Percentiles rank a stretch among this genome's conserved stretches.
Evolutionary conservation across 2,329 filamentous ascomycete species (phyloP).

Genomic region (Davidsoniella australis): DNA sequence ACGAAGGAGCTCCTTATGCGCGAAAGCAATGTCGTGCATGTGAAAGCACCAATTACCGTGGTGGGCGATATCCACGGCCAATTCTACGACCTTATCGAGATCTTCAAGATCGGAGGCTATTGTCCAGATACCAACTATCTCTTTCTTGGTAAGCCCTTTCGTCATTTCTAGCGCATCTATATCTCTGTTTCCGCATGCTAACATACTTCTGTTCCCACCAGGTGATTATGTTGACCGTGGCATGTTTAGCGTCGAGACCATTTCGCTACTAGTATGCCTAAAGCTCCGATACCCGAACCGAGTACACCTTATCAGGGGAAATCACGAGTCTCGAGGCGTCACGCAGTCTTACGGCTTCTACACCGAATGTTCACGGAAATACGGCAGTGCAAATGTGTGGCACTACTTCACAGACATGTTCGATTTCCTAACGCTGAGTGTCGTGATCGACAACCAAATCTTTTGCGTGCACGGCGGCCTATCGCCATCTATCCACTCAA

Average conservation of each 20-base stretch:
- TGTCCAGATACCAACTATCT: constrained; percentile 98
- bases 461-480: constrained; percentile 95
- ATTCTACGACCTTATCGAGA: constrained; percentile 98
- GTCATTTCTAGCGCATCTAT: neutral
- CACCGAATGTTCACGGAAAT: constrained; percentile 93
- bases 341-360: constrained; percentile 99
- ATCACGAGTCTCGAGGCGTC: constrained; percentile 93
- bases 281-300: constrained; percentile 93
- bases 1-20: constrained; percentile 98
- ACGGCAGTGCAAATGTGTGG: constrained; percentile 97
- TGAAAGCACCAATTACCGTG: constrained; percentile 85
- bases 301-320: constrained; percentile 90
- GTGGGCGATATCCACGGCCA: constrained; percentile 98
- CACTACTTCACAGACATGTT: constrained; percentile 99
- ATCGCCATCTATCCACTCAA: constrained; percentile 84
- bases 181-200: neutral
- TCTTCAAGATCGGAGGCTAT: constrained; percentile 94
- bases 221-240: constrained; percentile 97
- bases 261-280: constrained; percentile 89
- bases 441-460: constrained; percentile 97
- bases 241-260: constrained; percentile 97
- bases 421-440: constrained; percentile 88
- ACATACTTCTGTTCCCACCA: constrained; percentile 20
- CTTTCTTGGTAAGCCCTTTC: constrained; percentile 54
- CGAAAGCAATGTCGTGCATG: constrained; percentile 98